These are phyloP conservation scores for Afroboletus lepidellus DNA, from an alignment of 1,284 basidiomycete genomes.

Conservation along the genomic window DNA sequence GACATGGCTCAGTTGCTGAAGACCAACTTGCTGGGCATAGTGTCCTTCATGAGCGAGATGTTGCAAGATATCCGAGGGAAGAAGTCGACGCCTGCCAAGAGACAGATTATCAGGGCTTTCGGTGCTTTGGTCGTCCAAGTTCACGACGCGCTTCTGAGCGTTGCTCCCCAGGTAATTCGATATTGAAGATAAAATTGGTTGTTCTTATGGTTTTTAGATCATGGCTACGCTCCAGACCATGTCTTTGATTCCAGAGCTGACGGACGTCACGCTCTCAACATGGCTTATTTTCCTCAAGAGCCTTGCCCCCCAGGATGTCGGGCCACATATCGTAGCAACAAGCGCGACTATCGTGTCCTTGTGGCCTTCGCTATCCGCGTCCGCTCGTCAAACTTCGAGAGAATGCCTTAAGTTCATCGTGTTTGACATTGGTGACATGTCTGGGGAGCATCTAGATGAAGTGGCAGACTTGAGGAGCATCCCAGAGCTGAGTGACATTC, in stretches of 20 bases:
- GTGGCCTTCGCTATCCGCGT: constrained; percentile 68
- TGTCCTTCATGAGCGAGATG: constrained; percentile 79
- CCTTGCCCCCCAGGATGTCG: constrained; percentile 71
- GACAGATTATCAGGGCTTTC: constrained; percentile 77
- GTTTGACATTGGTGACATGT: constrained; percentile 52
- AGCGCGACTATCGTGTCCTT: constrained; percentile 81
- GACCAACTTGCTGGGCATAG: constrained; percentile 76
- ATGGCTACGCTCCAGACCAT: constrained; percentile 97
- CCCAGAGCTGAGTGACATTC: constrained; percentile 58
- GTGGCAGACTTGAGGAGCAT: constrained; percentile 77
- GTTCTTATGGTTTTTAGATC: constrained; percentile 54
- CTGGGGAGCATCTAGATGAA: constrained; percentile 62
- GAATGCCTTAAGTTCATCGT: constrained; percentile 73
- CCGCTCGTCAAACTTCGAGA: constrained; percentile 55
- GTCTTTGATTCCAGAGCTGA: constrained; percentile 69
- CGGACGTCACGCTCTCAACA: constrained; percentile 76
- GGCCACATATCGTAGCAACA: constrained; percentile 85
- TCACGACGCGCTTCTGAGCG: constrained; percentile 68
- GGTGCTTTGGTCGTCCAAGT: constrained; percentile 73
- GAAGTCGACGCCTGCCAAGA: constrained; percentile 63
- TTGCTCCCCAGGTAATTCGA: constrained; percentile 76
- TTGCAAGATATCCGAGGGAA: constrained; percentile 80
- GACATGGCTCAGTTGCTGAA: constrained; percentile 65
- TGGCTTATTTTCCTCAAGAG: constrained; percentile 83
- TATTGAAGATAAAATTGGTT: constrained; percentile 4